Evolutionary conservation across 2,329 filamentous ascomycete genomes (phyloP).

Genomic region (Cordyceps farinosa): DNA sequence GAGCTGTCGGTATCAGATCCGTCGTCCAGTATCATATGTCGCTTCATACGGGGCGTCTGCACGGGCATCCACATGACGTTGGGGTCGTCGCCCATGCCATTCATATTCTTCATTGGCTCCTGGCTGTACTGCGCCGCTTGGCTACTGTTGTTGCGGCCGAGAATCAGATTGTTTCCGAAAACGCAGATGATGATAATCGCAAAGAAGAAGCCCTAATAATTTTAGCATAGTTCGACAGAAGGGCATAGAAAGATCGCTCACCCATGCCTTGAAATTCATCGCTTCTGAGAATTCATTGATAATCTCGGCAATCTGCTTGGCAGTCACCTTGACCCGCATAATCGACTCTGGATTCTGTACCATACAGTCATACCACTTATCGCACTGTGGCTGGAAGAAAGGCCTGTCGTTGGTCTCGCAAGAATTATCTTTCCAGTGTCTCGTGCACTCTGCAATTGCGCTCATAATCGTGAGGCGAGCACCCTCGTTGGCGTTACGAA

Average conservation of each 20-base stretch:
- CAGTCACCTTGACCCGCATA: constrained; percentile 75
- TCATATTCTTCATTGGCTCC: constrained; percentile 21
- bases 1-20: constrained; percentile 51
- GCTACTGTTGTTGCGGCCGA: constrained; percentile 34
- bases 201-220: constrained; percentile 48
- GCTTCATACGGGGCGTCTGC: constrained; percentile 44
- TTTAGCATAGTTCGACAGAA: not conserved
- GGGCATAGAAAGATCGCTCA: constrained; percentile 33
- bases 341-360: constrained; percentile 73
- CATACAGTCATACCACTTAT: constrained; percentile 85
- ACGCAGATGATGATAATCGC: constrained; percentile 46
- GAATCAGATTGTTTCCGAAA: constrained; percentile 48
- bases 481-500: constrained; percentile 66
- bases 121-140: constrained; percentile 25
- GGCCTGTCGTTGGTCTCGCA: constrained; percentile 67
- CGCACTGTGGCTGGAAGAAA: constrained; percentile 68
- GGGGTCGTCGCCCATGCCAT: constrained; percentile 34
- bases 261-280: constrained; percentile 76
- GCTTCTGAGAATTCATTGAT: constrained; percentile 91
- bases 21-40: constrained; percentile 43
- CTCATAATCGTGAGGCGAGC: constrained; percentile 66
- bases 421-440: constrained; percentile 70
- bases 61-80: constrained; percentile 48
- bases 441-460: constrained; percentile 69
- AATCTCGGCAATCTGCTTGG: constrained; percentile 85